These are phyloP conservation scores for Solanum paucissectum DNA, from an alignment of 257 asterid genomes.

Conservation along the genomic window DNA sequence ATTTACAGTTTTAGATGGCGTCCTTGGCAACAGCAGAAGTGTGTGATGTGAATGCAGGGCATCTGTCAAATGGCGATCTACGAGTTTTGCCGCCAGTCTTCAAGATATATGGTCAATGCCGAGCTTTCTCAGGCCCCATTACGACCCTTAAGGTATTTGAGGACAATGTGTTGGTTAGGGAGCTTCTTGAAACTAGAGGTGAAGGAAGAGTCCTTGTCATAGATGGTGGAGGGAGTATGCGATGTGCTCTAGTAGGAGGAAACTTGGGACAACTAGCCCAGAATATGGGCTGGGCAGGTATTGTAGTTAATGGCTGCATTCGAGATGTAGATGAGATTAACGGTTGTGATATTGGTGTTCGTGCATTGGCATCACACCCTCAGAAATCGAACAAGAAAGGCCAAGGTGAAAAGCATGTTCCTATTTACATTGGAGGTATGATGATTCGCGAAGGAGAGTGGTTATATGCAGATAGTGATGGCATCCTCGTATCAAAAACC, in stretches of 20 bases:
- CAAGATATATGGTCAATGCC: slow-evolving; percentile 60
- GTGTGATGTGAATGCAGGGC: slow-evolving; percentile 64
- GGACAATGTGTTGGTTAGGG: slow-evolving; percentile 72
- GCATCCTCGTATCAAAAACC: slow-evolving; percentile 61
- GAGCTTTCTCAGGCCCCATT: slow-evolving; percentile 60
- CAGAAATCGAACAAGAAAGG: slow-evolving; percentile 66
- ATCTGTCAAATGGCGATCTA: slow-evolving; percentile 47
- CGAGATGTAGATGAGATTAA: slow-evolving; percentile 82
- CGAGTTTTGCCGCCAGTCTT: slow-evolving; percentile 70
- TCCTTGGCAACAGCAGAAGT: slow-evolving; percentile 69
- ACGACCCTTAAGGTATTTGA: slow-evolving; percentile 68
- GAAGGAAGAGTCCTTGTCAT: slow-evolving; percentile 69
- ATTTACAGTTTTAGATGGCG: slow-evolving; percentile 24
- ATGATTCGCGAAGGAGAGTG: slow-evolving; percentile 67
- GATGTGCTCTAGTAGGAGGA: slow-evolving; percentile 81
- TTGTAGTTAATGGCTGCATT: slow-evolving; percentile 68
- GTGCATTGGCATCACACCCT: slow-evolving; percentile 82
- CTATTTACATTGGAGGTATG: slow-evolving; percentile 46
- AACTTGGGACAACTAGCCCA: slow-evolving; percentile 67
- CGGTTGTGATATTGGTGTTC: slow-evolving; percentile 66
- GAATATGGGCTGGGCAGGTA: slow-evolving; percentile 70
- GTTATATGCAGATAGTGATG: slow-evolving; percentile 90
- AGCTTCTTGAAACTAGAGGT: slow-evolving; percentile 61
- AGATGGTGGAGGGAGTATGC: slow-evolving; percentile 84
- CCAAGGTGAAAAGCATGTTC: slow-evolving; percentile 40